Conservation (phyloP, 2,329 filamentous ascomycete genomes). For the Lachnellula hyalina region DNA sequence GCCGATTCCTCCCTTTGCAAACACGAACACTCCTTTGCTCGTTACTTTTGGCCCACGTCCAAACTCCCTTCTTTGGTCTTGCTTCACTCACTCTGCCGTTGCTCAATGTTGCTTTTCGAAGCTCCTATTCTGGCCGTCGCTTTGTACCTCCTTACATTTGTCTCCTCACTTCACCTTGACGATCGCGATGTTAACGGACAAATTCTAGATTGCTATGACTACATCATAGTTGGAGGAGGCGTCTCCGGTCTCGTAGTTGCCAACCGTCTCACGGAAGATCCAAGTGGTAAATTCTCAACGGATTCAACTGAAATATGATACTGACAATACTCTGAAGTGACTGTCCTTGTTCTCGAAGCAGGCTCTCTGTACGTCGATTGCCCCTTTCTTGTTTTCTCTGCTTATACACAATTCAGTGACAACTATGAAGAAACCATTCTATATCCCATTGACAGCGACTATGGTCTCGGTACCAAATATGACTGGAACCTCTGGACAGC, state of each 20-base stretch:
- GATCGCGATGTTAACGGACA: conserved; percentile 18
- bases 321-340: conserved; percentile 15
- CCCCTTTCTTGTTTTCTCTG: neutral
- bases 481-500: conserved; percentile 38
- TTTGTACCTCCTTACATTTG: conserved; percentile 4
- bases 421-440: conserved; percentile 22
- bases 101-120: neutral
- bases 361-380: conserved; percentile 16
- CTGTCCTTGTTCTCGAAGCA: conserved; percentile 24
- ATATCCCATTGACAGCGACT: conserved; percentile 21
- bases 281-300: conserved; percentile 8
- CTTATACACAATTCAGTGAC: conserved; percentile 16
- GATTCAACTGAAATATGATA: neutral
- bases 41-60: neutral
- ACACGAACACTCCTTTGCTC: neutral
- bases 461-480: conserved; percentile 34
- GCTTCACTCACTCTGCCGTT: neutral
- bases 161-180: conserved; percentile 12
- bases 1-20: neutral
- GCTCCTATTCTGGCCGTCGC: conserved; percentile 1
- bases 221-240: conserved; percentile 42
- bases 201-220: conserved; percentile 32
- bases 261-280: conserved; percentile 37
- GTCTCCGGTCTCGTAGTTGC: conserved; percentile 41
- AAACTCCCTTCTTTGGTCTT: neutral